Base-by-base conservation (phyloP, 768 basidiomycete species). In the Boletus barrowsii region DNA sequence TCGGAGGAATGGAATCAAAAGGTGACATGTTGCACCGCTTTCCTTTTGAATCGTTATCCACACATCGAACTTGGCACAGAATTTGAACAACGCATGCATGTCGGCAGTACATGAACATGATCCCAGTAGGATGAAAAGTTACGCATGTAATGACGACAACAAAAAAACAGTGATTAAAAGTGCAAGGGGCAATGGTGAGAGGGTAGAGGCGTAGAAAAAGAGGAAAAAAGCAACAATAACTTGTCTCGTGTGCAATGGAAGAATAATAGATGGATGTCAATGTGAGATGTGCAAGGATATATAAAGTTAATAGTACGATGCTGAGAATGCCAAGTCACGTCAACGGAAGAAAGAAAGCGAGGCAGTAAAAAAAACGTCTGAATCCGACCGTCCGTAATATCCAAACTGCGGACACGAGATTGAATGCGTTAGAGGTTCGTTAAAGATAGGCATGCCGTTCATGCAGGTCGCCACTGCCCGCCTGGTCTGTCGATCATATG, bases 401-500 rank as follows among this genome's bases (percentile, higher is more conserved):
- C 51, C 56, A 62, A 61, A 62, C 35, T 24, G 20, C 41, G 33
- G 15, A 29, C 14, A 35, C n/a, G 33, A 24, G 49, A 52, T 26
- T 26, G 26, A 26, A 26, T 26, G 26, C n/a, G 37, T 33, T 33
- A 39, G 35, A 36, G 35, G 20, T 36, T 57, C 10, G 5, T 57
- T 29, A 42, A 14, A 45, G 9, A 22, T 0, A 8, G 11, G 15
- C 42, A 13, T 41, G 26, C n/a, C 24, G 39, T 3, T 76, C 71
- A 77, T 56, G 68, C 71, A 60, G 71, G 74, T 41, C 72, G 67
- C 77, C 70, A 76, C 51, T 69, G 59, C 42, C 62, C 48, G 53
- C 62, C 69, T n/a, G 74, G 64, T 50, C 73, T 70, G 55, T 77
- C 76, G 18, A 72, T 68, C 76, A 79, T 77, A 44, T 76, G 74